Conservation (phyloP, 495 filamentous ascomycete species). For the Aspergillus mulundensis region DNA sequence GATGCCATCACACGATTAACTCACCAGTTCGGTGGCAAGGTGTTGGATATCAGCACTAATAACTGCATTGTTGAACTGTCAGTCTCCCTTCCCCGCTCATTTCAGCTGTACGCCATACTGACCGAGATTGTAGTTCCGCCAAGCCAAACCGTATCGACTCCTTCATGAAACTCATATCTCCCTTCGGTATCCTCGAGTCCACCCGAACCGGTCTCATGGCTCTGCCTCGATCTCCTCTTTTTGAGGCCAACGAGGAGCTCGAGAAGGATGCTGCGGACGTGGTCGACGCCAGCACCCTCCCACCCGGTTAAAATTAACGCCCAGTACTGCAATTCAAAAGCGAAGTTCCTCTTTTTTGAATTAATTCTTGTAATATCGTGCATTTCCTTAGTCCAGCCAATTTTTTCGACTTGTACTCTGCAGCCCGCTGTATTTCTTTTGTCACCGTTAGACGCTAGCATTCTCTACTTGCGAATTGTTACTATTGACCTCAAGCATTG, state of each 20-base stretch:
- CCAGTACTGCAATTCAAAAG: constrained; percentile 9
- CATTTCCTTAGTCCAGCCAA: not conserved
- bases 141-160: constrained; percentile 93
- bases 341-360: not conserved
- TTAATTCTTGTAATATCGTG: constrained; percentile 5
- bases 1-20: constrained; percentile 90
- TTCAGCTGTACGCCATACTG: not conserved
- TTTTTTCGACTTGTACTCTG: not conserved
- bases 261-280: constrained; percentile 85
- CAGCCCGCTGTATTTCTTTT: not conserved
- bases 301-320: constrained; percentile 69
- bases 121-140: constrained; percentile 59
- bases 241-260: constrained; percentile 64
- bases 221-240: constrained; percentile 84
- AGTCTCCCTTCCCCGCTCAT: constrained; percentile 33
- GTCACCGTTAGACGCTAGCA: constrained; percentile 4
- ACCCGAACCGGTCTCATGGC: constrained; percentile 95
- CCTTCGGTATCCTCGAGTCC: constrained; percentile 96
- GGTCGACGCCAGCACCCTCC: constrained; percentile 87
- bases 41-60: constrained; percentile 94
- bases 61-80: constrained; percentile 98
- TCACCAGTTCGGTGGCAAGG: constrained; percentile 96
- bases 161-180: constrained; percentile 90
- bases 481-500: not conserved
- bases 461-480: not conserved